phyloP scores from a whole-genome alignment of 768 basidiomycete species.

The Suillus decipiens region DNA sequence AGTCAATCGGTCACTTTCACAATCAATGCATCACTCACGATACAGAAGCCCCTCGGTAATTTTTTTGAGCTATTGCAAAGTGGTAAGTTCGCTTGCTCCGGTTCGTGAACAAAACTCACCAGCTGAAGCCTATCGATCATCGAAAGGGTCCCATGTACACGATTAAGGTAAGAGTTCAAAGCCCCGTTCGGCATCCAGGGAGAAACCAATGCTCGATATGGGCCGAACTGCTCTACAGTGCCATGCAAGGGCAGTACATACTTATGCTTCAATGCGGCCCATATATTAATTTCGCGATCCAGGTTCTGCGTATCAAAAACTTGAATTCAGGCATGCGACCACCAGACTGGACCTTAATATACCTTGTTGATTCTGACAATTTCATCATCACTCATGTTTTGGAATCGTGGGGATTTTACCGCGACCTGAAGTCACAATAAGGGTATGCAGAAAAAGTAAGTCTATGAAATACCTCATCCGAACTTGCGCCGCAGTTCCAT shows the following conservation, averaged over 20 bases:
- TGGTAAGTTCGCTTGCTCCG: neutral
- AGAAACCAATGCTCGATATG: constrained; percentile 39
- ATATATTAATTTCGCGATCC: constrained; percentile 39
- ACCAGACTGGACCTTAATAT: neutral
- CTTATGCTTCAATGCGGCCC: constrained; percentile 40
- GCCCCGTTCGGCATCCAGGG: constrained; percentile 46
- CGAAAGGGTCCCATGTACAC: constrained; percentile 37
- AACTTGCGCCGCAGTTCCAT: neutral
- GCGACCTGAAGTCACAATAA: constrained; percentile 7
- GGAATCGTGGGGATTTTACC: constrained; percentile 7
- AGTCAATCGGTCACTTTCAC: neutral
- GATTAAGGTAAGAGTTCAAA: constrained; percentile 39
- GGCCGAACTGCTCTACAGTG: constrained; percentile 38
- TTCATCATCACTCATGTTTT: neutral
- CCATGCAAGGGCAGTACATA: constrained; percentile 40
- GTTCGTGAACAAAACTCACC: constrained; percentile 24
- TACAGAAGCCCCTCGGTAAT: constrained; percentile 42
- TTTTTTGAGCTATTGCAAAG: constrained; percentile 35
- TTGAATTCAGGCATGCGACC: neutral
- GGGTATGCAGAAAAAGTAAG: neutral
- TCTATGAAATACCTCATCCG: neutral
- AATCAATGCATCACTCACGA: constrained; percentile 26
- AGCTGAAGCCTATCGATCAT: constrained; percentile 38
- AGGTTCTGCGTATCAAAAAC: constrained; percentile 20
- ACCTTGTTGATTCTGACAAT: neutral